Evolutionary conservation across 176 grass and related monocot genomes (phyloP).

Genomic region (Melocanna baccifera): DNA sequence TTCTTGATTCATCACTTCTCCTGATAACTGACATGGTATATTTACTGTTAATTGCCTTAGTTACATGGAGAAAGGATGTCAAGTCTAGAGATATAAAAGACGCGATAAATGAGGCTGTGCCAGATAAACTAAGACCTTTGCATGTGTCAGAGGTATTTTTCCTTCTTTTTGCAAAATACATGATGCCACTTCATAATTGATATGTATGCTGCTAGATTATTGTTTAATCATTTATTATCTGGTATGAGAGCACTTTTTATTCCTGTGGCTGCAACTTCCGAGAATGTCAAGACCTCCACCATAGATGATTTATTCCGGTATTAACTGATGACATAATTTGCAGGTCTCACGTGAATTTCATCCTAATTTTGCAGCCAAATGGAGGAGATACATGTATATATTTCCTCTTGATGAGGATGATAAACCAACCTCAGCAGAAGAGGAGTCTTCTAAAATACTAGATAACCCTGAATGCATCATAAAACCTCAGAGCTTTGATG

Average conservation of each 20-base stretch:
- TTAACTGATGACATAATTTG: slow-evolving; percentile 35
- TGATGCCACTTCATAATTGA: background rate
- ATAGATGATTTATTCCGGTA: background rate
- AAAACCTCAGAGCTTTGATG: slow-evolving; percentile 63
- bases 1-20: background rate
- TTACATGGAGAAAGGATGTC: slow-evolving; percentile 95
- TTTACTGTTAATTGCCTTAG: slow-evolving; percentile 37
- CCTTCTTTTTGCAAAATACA: background rate
- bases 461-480: slow-evolving; percentile 13
- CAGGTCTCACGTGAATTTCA: slow-evolving; percentile 88
- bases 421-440: slow-evolving; percentile 23
- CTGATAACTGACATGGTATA: background rate
- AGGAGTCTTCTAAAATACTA: slow-evolving; percentile 15
- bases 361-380: slow-evolving; percentile 96
- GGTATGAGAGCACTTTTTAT: background rate
- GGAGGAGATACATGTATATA: slow-evolving; percentile 88
- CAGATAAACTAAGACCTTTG: slow-evolving; percentile 59
- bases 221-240: background rate
- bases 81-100: slow-evolving; percentile 53
- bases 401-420: slow-evolving; percentile 67
- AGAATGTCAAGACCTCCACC: background rate
- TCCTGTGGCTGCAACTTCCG: background rate
- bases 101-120: slow-evolving; percentile 51
- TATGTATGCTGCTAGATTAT: background rate
- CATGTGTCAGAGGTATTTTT: slow-evolving; percentile 61